Percentiles rank a stretch among this genome's conserved stretches.
These are phyloP conservation scores for Gnomoniopsis sp. DNA, from an alignment of 2,329 filamentous ascomycete genomes.

Conservation along the genomic window DNA sequence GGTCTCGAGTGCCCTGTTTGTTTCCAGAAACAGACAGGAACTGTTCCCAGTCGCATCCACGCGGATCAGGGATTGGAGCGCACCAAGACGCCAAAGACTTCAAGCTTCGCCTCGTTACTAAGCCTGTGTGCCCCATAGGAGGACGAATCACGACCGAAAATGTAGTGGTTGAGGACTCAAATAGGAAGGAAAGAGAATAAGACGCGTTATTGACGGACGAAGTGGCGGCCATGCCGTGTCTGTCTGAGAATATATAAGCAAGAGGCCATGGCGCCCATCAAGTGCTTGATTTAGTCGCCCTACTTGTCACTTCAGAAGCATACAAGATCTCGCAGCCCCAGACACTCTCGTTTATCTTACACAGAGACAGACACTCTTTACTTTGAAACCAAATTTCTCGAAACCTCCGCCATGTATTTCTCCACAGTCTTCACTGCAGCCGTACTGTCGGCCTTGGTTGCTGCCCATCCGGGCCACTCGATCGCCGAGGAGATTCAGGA, in stretches of 20 bases:
- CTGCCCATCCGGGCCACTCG: conserved; percentile 48
- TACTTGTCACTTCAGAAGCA: neutral
- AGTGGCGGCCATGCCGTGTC: neutral
- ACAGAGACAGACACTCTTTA: neutral
- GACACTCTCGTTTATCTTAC: neutral
- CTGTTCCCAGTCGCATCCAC: neutral
- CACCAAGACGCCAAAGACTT: neutral
- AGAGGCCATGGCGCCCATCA: neutral
- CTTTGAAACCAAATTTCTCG: neutral
- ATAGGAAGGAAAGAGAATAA: neutral
- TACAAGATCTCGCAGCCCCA: too few species aligned
- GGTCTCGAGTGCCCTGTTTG: neutral
- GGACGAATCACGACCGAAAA: too few species aligned
- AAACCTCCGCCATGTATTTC: conserved; percentile 25
- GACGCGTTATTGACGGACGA: neutral
- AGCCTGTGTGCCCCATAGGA: neutral
- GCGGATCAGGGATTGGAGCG: neutral
- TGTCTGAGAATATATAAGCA: neutral
- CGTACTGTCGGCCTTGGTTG: conserved; percentile 18
- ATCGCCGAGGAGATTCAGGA: conserved; percentile 44
- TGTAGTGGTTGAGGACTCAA: neutral
- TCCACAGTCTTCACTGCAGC: conserved; percentile 20
- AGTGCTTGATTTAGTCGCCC: neutral
- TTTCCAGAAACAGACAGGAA: neutral
- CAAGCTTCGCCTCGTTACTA: neutral